Percentiles rank a stretch among this genome's conserved stretches.
phyloP scores from a whole-genome alignment of 345 rosid genomes.

The Xanthoceras sorbifolium region DNA sequence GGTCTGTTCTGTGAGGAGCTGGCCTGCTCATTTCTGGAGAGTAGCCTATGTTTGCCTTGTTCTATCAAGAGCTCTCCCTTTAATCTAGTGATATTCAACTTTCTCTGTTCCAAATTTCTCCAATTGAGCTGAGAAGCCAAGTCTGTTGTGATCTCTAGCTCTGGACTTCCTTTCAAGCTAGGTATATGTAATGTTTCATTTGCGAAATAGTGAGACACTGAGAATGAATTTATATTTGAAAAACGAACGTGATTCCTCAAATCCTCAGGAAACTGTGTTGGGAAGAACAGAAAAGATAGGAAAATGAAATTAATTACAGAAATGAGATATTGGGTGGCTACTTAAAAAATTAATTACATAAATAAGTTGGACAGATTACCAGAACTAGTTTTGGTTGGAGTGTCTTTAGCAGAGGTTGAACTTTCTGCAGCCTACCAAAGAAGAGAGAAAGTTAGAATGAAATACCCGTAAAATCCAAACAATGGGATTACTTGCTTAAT shows the following conservation, averaged over 20 bases:
- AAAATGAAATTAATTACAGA: not conserved
- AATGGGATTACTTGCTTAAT: not conserved
- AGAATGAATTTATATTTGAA: conserved; percentile 28
- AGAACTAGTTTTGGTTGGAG: conserved; percentile 68
- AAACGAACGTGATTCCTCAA: conserved; percentile 37
- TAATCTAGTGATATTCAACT: conserved; percentile 51
- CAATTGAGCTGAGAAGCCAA: conserved; percentile 47
- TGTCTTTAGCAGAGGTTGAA: conserved; percentile 46
- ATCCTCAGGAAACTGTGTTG: conserved; percentile 61
- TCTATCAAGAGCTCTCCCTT: conserved; percentile 58
- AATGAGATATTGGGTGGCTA: not conserved
- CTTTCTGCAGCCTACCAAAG: conserved; percentile 48
- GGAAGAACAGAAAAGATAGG: conserved; percentile 13
- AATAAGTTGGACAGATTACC: conserved; percentile 41
- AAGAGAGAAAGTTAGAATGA: not conserved
- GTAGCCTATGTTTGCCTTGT: conserved; percentile 47
- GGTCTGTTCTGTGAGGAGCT: conserved; percentile 31
- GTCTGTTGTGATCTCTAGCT: conserved; percentile 59
- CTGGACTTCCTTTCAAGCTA: conserved; percentile 31
- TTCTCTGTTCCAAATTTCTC: conserved; percentile 44
- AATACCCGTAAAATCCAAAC: not conserved
- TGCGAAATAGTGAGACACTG: conserved; percentile 44
- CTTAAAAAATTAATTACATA: not conserved
- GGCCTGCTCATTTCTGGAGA: conserved; percentile 34
- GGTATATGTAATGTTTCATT: conserved; percentile 50